Evolutionary conservation across 1,139 yeast genomes (phyloP), one percentile per base, ranked within the genome.

Genomic region (Nakaseomyces glabratus): DNA sequence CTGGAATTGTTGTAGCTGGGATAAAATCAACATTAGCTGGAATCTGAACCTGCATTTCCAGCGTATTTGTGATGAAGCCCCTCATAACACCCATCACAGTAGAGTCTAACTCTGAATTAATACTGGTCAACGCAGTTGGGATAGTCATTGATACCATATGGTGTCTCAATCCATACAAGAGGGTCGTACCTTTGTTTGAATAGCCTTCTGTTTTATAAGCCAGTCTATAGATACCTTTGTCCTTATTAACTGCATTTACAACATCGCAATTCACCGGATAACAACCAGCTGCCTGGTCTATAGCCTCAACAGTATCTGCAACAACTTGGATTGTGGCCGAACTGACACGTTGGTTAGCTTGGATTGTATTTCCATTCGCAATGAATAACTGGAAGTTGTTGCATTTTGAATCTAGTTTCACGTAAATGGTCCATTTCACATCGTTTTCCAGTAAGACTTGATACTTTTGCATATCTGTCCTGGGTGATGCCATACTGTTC

Each of bases 71-170:
- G 4, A 66, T 52, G 46, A 67, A 77, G 0, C 77, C 82, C 26
- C 59, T 63, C 77, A 81, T 80, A 3, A 49, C 52, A 9, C 93
- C 93, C 48, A 73, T 75, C 1, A 82, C 75, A 0, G 88, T 74
- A 0, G 88, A 76, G 43, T 75, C 82, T 29, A 81, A 51, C 1
- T 42, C 44, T 24, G 78, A 47, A 6, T 61, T 62, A 0, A 72
- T 61, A 8, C 38, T 43, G 9, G 42, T 33, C 1, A 46, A 38
- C 2, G 30, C n/a, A 37, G 42, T 50, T 2, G 35, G 32, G 14
- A 46, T 31, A 11, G 62, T 52, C 36, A 76, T 63, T 0, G 70
- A 60, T 15, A 64, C 66, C 38, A 69, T 72, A 44, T 80, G 90
- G 51, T 81, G 93, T 1, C 90, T 90, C 14, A 79, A 63, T 2